phyloP scores from a whole-genome alignment of 2,329 filamentous ascomycete species.

The Ampelomyces quisqualis region DNA sequence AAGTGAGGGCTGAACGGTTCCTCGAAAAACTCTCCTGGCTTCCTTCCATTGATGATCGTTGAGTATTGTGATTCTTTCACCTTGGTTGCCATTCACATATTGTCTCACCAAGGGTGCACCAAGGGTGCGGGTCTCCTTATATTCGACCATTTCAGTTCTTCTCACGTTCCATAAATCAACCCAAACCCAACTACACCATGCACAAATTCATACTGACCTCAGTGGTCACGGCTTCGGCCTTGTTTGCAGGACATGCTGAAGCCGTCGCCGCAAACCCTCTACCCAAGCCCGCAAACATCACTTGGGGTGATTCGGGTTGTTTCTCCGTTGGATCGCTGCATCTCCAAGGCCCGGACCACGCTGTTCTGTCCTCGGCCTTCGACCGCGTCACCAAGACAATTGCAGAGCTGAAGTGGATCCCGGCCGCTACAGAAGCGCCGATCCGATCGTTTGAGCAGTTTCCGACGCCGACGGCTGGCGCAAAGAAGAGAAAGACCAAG shows the following conservation, averaged over 20 bases:
- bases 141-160: slow-evolving; percentile 5
- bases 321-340: slow-evolving; percentile 46
- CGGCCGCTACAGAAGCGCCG: slow-evolving; percentile 55
- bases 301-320: slow-evolving; percentile 56
- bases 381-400: slow-evolving; percentile 53
- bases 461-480: slow-evolving; percentile 44
- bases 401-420: slow-evolving; percentile 55
- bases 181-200: slow-evolving; percentile 22
- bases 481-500: slow-evolving; percentile 20
- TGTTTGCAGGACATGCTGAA: slow-evolving; percentile 42
- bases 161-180: slow-evolving; percentile 1
- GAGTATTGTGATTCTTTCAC: too few relatives aligned
- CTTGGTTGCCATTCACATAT: slow-evolving; percentile 7
- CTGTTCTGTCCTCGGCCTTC: slow-evolving; percentile 51
- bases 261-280: slow-evolving; percentile 57
- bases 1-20: slow-evolving; percentile 3
- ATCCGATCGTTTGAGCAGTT: slow-evolving; percentile 55
- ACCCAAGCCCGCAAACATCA: slow-evolving; percentile 55
- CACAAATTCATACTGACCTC: slow-evolving; percentile 33
- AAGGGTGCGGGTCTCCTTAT: slow-evolving; percentile 2
- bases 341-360: slow-evolving; percentile 42
- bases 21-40: slow-evolving; percentile 29
- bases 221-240: slow-evolving; percentile 33
- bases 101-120: too few relatives aligned
- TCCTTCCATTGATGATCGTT: slow-evolving; percentile 4